Conservation (phyloP, 257 asterid species). For the Craterostigma plantagineum region DNA sequence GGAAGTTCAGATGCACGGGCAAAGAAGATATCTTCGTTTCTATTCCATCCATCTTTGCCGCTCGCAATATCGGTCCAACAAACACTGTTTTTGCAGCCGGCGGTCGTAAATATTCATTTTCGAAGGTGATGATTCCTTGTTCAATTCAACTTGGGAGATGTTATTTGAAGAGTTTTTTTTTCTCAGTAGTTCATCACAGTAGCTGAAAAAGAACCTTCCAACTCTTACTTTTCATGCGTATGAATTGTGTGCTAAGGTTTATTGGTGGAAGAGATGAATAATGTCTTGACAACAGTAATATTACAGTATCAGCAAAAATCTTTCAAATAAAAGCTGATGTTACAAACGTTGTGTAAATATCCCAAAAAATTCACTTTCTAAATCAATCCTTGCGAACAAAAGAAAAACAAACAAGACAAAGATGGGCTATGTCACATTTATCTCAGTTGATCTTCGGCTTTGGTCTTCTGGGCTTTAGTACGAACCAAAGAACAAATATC, state of each 20-base stretch:
- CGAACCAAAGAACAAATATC: constrained; percentile 44
- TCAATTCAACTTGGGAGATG: constrained; percentile 87
- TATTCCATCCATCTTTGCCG: constrained; percentile 83
- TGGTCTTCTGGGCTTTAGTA: constrained; percentile 67
- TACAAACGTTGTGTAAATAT: no score
- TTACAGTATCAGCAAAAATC: no score
- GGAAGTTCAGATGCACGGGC: constrained; percentile 53
- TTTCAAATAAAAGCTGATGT: no score
- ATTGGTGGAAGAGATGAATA: no score
- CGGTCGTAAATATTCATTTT: constrained; percentile 91
- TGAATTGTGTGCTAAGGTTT: no score
- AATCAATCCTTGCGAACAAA: no score
- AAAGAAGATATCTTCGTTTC: constrained; percentile 73
- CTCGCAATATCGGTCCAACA: constrained; percentile 87
- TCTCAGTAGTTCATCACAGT: no score
- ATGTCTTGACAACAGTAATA: no score
- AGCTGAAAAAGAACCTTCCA: no score
- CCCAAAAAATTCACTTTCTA: no score
- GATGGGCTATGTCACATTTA: not conserved
- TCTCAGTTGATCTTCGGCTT: constrained; percentile 86
- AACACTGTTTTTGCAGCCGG: constrained; percentile 65
- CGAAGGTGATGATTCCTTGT: constrained; percentile 31
- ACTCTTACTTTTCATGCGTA: no score
- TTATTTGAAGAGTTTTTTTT: constrained; percentile 12
- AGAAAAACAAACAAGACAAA: no score